Evolutionary conservation across 805 yeast species (phyloP), one percentile per base, ranked within the genome.

Genomic region (Sugiyamaella valdiviana): DNA sequence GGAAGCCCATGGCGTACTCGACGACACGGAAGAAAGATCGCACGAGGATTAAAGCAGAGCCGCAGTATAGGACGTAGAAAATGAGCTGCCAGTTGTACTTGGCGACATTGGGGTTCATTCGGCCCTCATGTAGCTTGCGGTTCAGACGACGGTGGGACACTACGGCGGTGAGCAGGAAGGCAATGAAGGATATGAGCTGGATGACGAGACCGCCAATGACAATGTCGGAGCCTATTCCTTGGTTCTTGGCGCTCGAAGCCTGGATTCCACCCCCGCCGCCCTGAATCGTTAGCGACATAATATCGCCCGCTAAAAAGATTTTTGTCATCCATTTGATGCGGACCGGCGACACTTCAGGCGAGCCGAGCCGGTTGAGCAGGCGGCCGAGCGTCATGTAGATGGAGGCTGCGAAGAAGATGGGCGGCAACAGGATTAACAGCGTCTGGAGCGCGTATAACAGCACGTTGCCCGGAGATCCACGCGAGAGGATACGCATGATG

Each of bases 331-430:
- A 69, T 68, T 74, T 70, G 6, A 88, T 86, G 47, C 66, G 68
- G 35, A 77, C 45, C 1, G 61, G 50, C 4, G 87, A 78, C 53
- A 66, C 79, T n/a, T 66, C 59, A 51, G 71, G 68, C 1, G 87
- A 87, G 59, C 77, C 79, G 49, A 82, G 40, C 15, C 23, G 42
- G 22, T 44, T 78, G 37, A 83, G 69, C 44, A 83, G 57, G 61
- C 85, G 83, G 2, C 84, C 88, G 54, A 88, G 66, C 42, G 82
- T 70, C 57, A 75, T 83, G 65, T 88, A 88, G 2, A 87, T 71
- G 1, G 91, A 95, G 2, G 86, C 96, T 83, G 85, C 83, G 39
- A 84, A 72, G 62, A 88, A 82, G 20, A 85, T 86, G 0, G 96
- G 96, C 0, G 88, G 90, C 44, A 88, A 65, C 0, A 91, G 84